These are phyloP conservation scores for Kentomonas sorsogonicus DNA, from an alignment of 208 protist species.

Conservation along the genomic window DNA sequence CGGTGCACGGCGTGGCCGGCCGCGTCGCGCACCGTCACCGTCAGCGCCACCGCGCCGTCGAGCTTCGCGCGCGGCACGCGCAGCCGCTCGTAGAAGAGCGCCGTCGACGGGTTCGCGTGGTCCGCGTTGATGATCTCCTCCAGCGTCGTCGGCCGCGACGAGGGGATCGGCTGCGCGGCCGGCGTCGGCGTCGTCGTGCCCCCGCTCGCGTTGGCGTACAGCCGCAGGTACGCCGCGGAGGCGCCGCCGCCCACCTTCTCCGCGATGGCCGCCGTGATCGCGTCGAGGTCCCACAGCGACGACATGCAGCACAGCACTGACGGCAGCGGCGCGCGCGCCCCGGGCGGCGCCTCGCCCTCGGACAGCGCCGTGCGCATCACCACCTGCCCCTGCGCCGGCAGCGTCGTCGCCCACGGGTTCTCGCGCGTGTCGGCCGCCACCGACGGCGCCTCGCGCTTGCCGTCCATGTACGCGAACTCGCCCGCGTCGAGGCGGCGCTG, in stretches of 20 bases:
- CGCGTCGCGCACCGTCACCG: constrained; percentile 38
- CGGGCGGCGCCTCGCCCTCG: neutral
- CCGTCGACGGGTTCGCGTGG: constrained; percentile 16
- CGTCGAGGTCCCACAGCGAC: constrained; percentile 23
- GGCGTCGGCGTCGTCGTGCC: constrained; percentile 15
- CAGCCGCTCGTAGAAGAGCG: constrained; percentile 39
- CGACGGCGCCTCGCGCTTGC: too few relatives aligned
- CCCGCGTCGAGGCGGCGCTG: neutral
- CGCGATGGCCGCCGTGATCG: constrained; percentile 37
- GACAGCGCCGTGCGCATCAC: neutral
- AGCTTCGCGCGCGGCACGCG: constrained; percentile 20
- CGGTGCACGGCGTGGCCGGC: constrained; percentile 42
- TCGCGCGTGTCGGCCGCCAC: too few relatives aligned
- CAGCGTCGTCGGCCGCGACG: constrained; percentile 15
- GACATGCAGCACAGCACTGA: neutral
- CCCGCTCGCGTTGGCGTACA: constrained; percentile 36
- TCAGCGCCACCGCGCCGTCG: constrained; percentile 16
- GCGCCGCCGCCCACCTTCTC: constrained; percentile 49
- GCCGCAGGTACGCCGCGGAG: constrained; percentile 38
- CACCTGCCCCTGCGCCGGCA: neutral
- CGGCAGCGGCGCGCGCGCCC: neutral
- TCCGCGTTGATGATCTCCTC: constrained; percentile 27
- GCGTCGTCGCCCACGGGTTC: too few relatives aligned
- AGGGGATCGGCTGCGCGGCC: constrained; percentile 11
- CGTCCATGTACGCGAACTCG: neutral